Percentiles rank a stretch among this genome's conserved stretches.
phyloP scores from a whole-genome alignment of 768 basidiomycete genomes.

The Dacryopinax spathularia region DNA sequence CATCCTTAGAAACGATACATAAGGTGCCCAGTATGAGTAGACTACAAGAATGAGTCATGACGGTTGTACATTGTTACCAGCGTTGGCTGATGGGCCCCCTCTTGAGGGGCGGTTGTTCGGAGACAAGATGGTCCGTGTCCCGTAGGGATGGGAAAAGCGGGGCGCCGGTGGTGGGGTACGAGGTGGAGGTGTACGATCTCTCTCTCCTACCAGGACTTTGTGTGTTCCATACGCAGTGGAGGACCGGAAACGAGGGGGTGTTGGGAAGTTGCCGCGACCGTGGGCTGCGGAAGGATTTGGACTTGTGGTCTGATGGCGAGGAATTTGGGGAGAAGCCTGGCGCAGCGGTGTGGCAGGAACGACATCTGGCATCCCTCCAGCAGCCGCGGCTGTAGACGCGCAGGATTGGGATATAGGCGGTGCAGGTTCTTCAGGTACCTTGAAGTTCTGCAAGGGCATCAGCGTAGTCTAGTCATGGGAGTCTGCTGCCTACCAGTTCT shows the following conservation, averaged over 20 bases:
- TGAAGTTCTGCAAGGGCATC: neutral
- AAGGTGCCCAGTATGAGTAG: neutral
- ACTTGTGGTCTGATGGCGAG: neutral
- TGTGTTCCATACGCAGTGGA: neutral
- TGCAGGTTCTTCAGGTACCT: neutral
- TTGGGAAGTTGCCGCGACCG: neutral
- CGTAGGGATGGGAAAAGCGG: neutral
- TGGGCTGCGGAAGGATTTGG: neutral
- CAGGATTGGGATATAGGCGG: neutral
- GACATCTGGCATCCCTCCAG: neutral
- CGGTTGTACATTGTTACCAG: neutral
- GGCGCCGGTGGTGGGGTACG: neutral
- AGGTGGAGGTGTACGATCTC: neutral
- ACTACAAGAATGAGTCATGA: neutral
- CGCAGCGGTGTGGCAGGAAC: neutral
- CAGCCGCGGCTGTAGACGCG: neutral
- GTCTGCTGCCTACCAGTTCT: conserved; percentile 17
- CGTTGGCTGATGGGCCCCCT: neutral
- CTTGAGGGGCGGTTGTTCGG: neutral
- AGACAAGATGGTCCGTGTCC: neutral
- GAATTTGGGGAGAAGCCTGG: neutral
- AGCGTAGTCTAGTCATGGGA: neutral
- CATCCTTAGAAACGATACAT: conserved; percentile 2
- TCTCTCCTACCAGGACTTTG: neutral
- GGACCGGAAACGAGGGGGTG: neutral